phyloP scores from a whole-genome alignment of 2,329 filamentous ascomycete species.

The Blastomyces percursus region DNA sequence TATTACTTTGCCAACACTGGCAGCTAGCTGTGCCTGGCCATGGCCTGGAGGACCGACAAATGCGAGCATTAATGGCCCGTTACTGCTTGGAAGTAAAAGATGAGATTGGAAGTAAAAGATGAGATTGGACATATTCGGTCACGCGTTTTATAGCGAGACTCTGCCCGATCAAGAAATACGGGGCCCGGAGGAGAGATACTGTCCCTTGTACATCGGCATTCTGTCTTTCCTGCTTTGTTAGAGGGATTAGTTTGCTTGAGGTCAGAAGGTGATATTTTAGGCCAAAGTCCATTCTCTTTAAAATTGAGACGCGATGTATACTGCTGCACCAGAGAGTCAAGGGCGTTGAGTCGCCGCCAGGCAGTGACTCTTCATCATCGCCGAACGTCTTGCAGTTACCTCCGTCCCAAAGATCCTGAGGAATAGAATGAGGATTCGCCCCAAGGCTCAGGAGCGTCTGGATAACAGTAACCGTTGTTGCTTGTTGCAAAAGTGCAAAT shows the following conservation, averaged over 20 bases:
- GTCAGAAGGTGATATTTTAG: conserved; percentile 9
- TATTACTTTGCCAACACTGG: conserved; percentile 6
- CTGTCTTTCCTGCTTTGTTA: background rate
- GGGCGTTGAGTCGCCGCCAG: background rate
- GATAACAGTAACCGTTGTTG: conserved; percentile 6
- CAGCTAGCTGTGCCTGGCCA: conserved; percentile 12
- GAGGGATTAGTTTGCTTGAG: background rate
- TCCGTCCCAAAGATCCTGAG: conserved; percentile 7
- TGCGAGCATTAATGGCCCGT: conserved; percentile 9
- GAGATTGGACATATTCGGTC: conserved; percentile 4
- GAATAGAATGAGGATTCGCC: conserved; percentile 11
- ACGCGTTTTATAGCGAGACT: conserved; percentile 7
- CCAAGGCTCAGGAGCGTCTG: conserved; percentile 9
- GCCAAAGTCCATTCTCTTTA: conserved; percentile 2
- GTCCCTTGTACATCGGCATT: background rate
- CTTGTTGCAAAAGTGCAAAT: conserved; percentile 10
- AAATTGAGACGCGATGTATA: background rate
- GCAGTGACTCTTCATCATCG: background rate
- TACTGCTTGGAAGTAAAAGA: conserved; percentile 2
- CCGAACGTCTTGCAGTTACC: background rate
- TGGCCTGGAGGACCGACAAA: conserved; percentile 12
- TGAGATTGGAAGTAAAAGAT: conserved; percentile 8
- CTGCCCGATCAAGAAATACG: conserved; percentile 10
- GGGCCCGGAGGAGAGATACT: background rate
- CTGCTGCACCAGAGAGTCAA: conserved; percentile 3